phyloP scores from a whole-genome alignment of 1,284 basidiomycete genomes.

The Agroathelia rolfsii region DNA sequence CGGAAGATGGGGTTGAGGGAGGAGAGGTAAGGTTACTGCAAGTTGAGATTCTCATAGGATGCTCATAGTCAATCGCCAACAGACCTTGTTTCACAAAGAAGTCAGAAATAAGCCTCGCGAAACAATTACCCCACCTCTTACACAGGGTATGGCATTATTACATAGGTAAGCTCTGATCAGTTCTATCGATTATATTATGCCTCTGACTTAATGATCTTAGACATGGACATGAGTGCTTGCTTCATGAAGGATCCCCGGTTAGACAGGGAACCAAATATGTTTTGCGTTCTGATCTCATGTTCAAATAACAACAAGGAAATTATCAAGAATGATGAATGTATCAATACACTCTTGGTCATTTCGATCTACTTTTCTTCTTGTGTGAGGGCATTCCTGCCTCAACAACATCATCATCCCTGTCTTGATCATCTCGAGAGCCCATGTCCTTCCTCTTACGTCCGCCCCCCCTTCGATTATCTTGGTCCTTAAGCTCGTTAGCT shows the following conservation, averaged over 20 bases:
- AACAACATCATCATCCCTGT: conserved; percentile 79
- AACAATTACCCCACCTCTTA: conserved; percentile 48
- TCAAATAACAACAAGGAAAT: conserved; percentile 34
- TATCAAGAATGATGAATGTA: no score
- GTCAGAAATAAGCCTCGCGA: conserved; percentile 38
- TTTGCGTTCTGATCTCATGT: conserved; percentile 70
- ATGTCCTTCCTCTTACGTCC: conserved; percentile 45
- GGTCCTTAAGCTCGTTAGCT: conserved; percentile 43
- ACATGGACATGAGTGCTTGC: conserved; percentile 67
- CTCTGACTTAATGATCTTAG: conserved; percentile 23
- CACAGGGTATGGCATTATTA: conserved; percentile 58
- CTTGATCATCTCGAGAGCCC: conserved; percentile 57
- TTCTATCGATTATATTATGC: background rate
- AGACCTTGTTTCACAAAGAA: conserved; percentile 69
- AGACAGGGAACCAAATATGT: conserved; percentile 66
- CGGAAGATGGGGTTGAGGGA: conserved; percentile 63
- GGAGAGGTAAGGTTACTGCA: conserved; percentile 43
- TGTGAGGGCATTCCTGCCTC: conserved; percentile 70
- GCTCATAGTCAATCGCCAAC: conserved; percentile 3
- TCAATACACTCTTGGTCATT: conserved; percentile 9
- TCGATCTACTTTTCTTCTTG: conserved; percentile 34
- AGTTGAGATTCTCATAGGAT: conserved; percentile 1
- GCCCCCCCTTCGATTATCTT: conserved; percentile 31
- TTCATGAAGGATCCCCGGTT: conserved; percentile 70
- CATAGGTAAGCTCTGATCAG: conserved; percentile 41